phyloP scores from a whole-genome alignment of 352 stramenopile genomes.

The Pythium aphanidermatum region DNA sequence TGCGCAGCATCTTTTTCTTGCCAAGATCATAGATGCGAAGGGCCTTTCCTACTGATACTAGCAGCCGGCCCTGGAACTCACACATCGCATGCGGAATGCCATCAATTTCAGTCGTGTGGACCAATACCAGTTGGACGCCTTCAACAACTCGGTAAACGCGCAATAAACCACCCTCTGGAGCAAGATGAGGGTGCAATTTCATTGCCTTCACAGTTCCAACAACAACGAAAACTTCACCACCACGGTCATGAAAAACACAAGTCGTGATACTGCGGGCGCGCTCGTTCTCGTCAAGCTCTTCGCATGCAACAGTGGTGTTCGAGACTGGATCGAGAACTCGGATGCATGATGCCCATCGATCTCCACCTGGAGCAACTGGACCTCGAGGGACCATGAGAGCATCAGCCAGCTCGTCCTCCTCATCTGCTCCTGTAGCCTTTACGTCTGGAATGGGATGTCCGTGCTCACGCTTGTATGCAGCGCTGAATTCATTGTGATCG shows the following conservation, averaged over 20 bases:
- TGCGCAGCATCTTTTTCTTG: slow-evolving; percentile 98
- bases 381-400: slow-evolving; percentile 61
- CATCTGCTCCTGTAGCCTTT: slow-evolving; percentile 65
- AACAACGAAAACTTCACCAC: slow-evolving; percentile 95
- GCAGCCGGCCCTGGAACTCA: slow-evolving; percentile 96
- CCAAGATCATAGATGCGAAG: slow-evolving; percentile 98
- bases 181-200: slow-evolving; percentile 87
- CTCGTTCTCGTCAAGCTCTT: slow-evolving; percentile 94
- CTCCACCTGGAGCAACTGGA: slow-evolving; percentile 45
- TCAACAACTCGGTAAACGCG: slow-evolving; percentile 94
- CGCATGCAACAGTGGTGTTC: slow-evolving; percentile 76
- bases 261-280: slow-evolving; percentile 91
- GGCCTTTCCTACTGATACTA: slow-evolving; percentile 94
- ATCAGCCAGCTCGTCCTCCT: slow-evolving; percentile 83
- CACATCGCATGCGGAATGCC: slow-evolving; percentile 95
- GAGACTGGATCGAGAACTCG: slow-evolving; percentile 96
- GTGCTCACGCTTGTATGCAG: slow-evolving; percentile 86
- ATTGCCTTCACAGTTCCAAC: slow-evolving; percentile 96
- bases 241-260: slow-evolving; percentile 94
- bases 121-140: slow-evolving; percentile 89
- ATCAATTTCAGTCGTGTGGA: slow-evolving; percentile 96
- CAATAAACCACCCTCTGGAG: slow-evolving; percentile 63
- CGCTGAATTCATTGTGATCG: slow-evolving; percentile 95
- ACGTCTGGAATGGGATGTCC: slow-evolving; percentile 61
- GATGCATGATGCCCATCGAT: slow-evolving; percentile 96